phyloP scores from a whole-genome alignment of 2,329 filamentous ascomycete genomes.

The Dothideomycetidae sp. region DNA sequence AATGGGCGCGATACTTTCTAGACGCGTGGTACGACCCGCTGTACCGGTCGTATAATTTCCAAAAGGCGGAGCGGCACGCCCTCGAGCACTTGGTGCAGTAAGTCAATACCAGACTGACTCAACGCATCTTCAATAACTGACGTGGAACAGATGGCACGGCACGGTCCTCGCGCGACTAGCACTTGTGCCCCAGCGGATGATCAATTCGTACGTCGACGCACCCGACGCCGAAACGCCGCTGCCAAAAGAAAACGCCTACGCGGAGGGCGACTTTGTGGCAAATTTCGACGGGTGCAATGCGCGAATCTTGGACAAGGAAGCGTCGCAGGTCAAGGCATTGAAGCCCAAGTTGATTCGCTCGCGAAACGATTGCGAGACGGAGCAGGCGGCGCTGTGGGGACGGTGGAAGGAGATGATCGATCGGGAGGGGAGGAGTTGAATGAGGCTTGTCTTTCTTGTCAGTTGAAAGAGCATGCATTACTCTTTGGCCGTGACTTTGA shows the following conservation, averaged over 20 bases:
- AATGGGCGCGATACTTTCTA: conserved; percentile 84
- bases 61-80: conserved; percentile 84
- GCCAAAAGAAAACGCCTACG: conserved; percentile 39
- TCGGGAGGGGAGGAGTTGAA: conserved; percentile 14
- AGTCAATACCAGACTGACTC: too few relatives aligned
- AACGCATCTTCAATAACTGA: too few relatives aligned
- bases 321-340: conserved; percentile 41
- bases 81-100: conserved; percentile 48
- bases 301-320: conserved; percentile 46
- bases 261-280: conserved; percentile 73
- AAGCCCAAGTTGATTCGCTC: conserved; percentile 30
- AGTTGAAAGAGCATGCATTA: too few relatives aligned
- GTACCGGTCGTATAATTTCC: conserved; percentile 89
- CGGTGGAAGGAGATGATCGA: conserved; percentile 23
- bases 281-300: conserved; percentile 59
- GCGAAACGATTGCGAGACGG: conserved; percentile 44
- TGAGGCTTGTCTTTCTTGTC: neutral
- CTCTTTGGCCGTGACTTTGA: too few relatives aligned
- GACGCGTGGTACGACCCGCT: conserved; percentile 95
- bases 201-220: conserved; percentile 55
- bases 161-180: conserved; percentile 84
- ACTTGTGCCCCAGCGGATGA: conserved; percentile 67
- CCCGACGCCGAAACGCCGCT: conserved; percentile 29
- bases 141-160: conserved; percentile 95
- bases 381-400: conserved; percentile 43